A percentile compares a stretch with the other conserved stretches of the same genome.
Evolutionary conservation across 2,329 filamentous ascomycete genomes (phyloP).

Genomic region (Beauveria rudraprayagi): DNA sequence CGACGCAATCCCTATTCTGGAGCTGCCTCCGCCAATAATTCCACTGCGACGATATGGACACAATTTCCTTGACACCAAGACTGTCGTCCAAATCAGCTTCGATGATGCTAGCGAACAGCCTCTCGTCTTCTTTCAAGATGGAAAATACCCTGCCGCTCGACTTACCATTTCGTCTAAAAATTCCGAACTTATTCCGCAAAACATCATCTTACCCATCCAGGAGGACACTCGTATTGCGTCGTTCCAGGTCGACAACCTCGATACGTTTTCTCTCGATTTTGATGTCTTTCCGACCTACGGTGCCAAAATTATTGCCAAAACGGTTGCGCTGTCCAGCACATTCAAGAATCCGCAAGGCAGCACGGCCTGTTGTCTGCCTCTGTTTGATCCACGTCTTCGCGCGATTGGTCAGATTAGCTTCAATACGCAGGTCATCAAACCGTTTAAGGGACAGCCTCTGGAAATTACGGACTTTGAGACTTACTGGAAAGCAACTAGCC

Average conservation of each 20-base stretch:
- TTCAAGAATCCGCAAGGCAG: conserved; percentile 71
- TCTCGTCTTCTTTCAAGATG: conserved; percentile 92
- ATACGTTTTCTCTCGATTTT: conserved; percentile 90
- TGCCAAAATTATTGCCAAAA: conserved; percentile 94
- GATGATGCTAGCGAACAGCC: conserved; percentile 68
- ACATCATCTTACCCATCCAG: conserved; percentile 89
- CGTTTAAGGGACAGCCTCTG: conserved; percentile 82
- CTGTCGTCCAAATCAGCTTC: conserved; percentile 88
- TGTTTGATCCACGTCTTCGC: conserved; percentile 86
- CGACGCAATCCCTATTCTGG: conserved; percentile 86
- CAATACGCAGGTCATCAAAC: conserved; percentile 92
- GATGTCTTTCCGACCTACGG: conserved; percentile 97
- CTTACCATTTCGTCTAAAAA: conserved; percentile 95
- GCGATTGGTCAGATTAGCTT: conserved; percentile 93
- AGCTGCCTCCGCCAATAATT: conserved; percentile 91
- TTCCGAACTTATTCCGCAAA: conserved; percentile 92
- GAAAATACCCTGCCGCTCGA: conserved; percentile 89
- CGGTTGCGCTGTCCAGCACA: conserved; percentile 79
- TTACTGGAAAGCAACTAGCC: conserved; percentile 98
- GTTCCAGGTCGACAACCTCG: conserved; percentile 91
- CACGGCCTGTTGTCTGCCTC: conserved; percentile 72
- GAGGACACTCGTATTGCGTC: conserved; percentile 91
- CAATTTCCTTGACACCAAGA: conserved; percentile 97
- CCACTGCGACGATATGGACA: conserved; percentile 90
- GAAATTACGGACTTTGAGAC: conserved; percentile 98